phyloP scores from a whole-genome alignment of 208 protist species.

The Leishmania braziliensis region DNA sequence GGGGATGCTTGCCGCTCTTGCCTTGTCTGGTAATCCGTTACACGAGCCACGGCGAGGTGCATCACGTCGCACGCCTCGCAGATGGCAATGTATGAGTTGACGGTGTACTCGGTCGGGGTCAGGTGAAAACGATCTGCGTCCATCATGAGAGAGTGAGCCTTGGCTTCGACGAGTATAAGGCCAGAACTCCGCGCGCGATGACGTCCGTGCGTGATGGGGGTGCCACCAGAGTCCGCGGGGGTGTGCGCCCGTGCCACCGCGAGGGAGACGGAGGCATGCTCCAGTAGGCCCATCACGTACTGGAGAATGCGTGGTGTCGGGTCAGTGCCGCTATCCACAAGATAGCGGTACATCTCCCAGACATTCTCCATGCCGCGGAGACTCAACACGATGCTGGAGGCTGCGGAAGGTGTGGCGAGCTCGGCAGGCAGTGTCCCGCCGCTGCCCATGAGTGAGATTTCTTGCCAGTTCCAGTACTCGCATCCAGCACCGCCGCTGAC shows the following conservation, averaged over 20 bases:
- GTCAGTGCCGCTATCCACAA: constrained; percentile 84
- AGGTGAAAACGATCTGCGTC: constrained; percentile 77
- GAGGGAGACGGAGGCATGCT: constrained; percentile 33
- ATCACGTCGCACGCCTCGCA: constrained; percentile 65
- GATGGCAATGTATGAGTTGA: constrained; percentile 71
- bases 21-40: constrained; percentile 72
- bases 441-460: neutral
- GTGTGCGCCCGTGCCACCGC: constrained; percentile 9
- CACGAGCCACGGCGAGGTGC: constrained; percentile 77
- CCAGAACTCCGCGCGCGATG: constrained; percentile 13
- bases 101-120: constrained; percentile 71
- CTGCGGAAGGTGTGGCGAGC: constrained; percentile 38
- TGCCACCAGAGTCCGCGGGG: neutral
- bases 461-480: constrained; percentile 9
- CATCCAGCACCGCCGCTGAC: constrained; percentile 8
- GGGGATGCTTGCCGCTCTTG: constrained; percentile 66
- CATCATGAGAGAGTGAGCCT: constrained; percentile 81
- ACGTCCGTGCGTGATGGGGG: neutral
- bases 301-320: constrained; percentile 66
- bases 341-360: constrained; percentile 83
- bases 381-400: constrained; percentile 44
- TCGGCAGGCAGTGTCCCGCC: constrained; percentile 42
- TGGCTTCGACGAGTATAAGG: constrained; percentile 56
- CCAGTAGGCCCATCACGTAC: constrained; percentile 80
- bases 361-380: constrained; percentile 41